These are phyloP conservation scores for Rosa multiflora DNA, from an alignment of 306 rosid species.

Conservation along the genomic window DNA sequence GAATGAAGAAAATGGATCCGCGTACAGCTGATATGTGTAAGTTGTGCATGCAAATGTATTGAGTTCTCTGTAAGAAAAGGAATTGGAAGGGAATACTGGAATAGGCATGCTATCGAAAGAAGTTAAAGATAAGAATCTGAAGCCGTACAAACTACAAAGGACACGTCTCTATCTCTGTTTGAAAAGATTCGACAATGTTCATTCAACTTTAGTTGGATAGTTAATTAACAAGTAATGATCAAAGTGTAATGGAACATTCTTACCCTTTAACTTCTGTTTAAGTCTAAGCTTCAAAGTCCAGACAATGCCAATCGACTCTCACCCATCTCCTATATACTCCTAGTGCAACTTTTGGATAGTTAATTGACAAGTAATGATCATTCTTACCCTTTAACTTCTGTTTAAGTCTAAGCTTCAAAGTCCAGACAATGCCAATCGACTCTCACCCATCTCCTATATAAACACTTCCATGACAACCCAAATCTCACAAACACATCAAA, in stretches of 20 bases:
- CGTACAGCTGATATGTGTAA: too few species aligned
- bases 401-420: neutral
- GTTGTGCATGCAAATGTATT: too few species aligned
- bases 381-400: neutral
- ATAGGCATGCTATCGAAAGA: neutral
- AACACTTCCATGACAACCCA: slow-evolving; percentile 17
- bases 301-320: too few species aligned
- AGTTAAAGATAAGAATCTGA: neutral
- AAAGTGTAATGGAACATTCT: too few species aligned
- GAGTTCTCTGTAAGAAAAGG: too few species aligned
- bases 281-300: too few species aligned
- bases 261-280: too few species aligned
- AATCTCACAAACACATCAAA: slow-evolving; percentile 33
- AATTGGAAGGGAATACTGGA: too few species aligned
- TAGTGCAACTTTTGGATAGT: neutral
- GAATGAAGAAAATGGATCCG: too few species aligned
- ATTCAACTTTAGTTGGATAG: slow-evolving; percentile 11
- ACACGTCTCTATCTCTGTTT: slow-evolving; percentile 40
- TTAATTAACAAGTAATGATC: too few species aligned
- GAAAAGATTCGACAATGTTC: slow-evolving; percentile 46
- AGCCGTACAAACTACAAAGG: slow-evolving; percentile 47
- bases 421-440: slow-evolving; percentile 22
- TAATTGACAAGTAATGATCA: too few species aligned
- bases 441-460: slow-evolving; percentile 53
- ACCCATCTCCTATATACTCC: too few species aligned